Evolutionary conservation across 495 filamentous ascomycete species (phyloP).

Genomic region (Hyaloscypha finlandica): DNA sequence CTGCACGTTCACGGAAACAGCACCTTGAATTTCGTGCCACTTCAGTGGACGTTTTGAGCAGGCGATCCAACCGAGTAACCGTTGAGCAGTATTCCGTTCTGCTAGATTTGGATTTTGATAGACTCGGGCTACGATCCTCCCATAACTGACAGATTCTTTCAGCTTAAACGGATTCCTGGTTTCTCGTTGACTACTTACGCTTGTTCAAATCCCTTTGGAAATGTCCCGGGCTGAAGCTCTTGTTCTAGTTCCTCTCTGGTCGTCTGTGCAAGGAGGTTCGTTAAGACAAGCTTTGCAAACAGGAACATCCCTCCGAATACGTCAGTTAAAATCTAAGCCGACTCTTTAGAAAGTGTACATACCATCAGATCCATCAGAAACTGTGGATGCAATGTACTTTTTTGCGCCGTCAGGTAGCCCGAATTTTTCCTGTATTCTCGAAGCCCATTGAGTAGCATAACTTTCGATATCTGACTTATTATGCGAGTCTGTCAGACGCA

Average conservation of each 20-base stretch:
- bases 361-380: conserved; percentile 31
- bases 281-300: conserved; percentile 47
- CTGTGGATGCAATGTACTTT: conserved; percentile 22
- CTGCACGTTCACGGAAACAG: conserved; percentile 38
- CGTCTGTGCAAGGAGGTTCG: conserved; percentile 41
- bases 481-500: conserved; percentile 31
- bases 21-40: conserved; percentile 49
- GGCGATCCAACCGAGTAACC: conserved; percentile 45
- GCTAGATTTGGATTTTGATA: conserved; percentile 19
- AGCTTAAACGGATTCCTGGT: background rate
- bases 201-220: conserved; percentile 41
- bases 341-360: conserved; percentile 13
- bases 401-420: conserved; percentile 23
- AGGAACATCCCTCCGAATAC: conserved; percentile 49
- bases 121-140: conserved; percentile 41
- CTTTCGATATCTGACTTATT: conserved; percentile 36
- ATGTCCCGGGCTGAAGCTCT: conserved; percentile 35
- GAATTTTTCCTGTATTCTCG: conserved; percentile 35
- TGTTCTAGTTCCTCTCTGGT: conserved; percentile 32
- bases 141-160: conserved; percentile 33
- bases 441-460: conserved; percentile 31
- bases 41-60: conserved; percentile 47
- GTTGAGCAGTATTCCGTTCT: conserved; percentile 35
- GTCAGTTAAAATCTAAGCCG: conserved; percentile 9
- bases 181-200: conserved; percentile 37